These are phyloP conservation scores for Pholiota adiposa DNA, from an alignment of 1,284 basidiomycete genomes.

Conservation along the genomic window DNA sequence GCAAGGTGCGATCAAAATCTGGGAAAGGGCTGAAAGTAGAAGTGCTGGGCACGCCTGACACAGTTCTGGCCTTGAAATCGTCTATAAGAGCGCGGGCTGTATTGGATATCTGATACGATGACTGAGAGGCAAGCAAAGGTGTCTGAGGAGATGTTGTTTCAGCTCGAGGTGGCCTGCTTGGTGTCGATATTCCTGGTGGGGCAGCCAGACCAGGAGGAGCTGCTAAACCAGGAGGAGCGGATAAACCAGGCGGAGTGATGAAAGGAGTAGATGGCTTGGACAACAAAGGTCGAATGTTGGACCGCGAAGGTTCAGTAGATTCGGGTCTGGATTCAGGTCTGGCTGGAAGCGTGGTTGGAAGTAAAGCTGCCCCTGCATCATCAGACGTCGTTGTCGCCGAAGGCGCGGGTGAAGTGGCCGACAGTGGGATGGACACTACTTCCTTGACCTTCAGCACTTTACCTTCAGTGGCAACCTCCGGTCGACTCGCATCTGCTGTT, in stretches of 20 bases:
- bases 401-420: conserved; percentile 27
- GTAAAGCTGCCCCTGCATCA: conserved; percentile 38
- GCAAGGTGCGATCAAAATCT: conserved; percentile 83
- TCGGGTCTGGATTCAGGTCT: conserved; percentile 48
- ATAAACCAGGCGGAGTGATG: conserved; percentile 28
- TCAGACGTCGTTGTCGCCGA: conserved; percentile 45
- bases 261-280: conserved; percentile 15
- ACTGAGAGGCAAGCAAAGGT: conserved; percentile 57
- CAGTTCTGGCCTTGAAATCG: conserved; percentile 79
- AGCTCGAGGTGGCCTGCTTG: conserved; percentile 50
- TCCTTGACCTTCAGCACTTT: conserved; percentile 26
- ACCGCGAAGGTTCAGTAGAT: conserved; percentile 46
- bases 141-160: conserved; percentile 59
- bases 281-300: conserved; percentile 36
- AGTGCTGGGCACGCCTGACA: conserved; percentile 50
- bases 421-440: conserved; percentile 11
- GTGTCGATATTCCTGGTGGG: conserved; percentile 67
- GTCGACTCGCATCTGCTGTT: conserved; percentile 9
- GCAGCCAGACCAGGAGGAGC: conserved; percentile 62
- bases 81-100: conserved; percentile 85
- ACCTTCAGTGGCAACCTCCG: conserved; percentile 13
- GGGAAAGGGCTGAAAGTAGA: conserved; percentile 78
- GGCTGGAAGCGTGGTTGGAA: conserved; percentile 45
- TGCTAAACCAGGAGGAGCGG: conserved; percentile 29
- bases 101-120: conserved; percentile 85